A percentile compares a stretch with the other conserved stretches of the same genome.
phyloP scores from a whole-genome alignment of 75 land plant genomes.

The Cupressus sempervirens region DNA sequence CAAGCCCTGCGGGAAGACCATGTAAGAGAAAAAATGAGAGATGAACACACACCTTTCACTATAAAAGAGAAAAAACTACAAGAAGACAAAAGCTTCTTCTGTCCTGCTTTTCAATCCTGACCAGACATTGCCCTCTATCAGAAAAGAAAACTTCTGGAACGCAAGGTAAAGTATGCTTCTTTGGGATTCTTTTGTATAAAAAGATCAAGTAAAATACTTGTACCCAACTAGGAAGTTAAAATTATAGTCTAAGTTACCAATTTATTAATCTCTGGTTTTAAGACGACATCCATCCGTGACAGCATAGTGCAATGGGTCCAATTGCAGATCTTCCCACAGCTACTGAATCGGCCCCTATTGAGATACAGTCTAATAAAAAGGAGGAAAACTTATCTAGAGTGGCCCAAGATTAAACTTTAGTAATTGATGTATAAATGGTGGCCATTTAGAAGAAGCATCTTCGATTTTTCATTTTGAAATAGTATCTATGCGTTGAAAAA shows the following conservation, averaged over 20 bases:
- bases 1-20: no score
- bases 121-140: neutral
- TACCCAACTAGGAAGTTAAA: neutral
- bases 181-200: neutral
- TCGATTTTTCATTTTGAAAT: neutral
- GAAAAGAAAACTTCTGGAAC: neutral
- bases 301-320: neutral
- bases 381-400: neutral
- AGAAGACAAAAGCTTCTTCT: neutral
- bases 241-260: neutral
- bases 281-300: no score
- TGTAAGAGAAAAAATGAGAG: no score
- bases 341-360: neutral
- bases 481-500: neutral
- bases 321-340: neutral
- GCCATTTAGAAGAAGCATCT: neutral
- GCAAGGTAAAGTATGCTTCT: neutral
- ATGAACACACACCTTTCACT: no score
- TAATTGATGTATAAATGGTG: neutral
- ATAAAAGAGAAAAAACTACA: no score
- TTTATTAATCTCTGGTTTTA: no score
- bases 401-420: neutral
- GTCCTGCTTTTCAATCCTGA: neutral
- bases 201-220: neutral
- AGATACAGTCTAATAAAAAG: neutral